Conservation (phyloP, 257 asterid species). For the Solanum pennellii region DNA sequence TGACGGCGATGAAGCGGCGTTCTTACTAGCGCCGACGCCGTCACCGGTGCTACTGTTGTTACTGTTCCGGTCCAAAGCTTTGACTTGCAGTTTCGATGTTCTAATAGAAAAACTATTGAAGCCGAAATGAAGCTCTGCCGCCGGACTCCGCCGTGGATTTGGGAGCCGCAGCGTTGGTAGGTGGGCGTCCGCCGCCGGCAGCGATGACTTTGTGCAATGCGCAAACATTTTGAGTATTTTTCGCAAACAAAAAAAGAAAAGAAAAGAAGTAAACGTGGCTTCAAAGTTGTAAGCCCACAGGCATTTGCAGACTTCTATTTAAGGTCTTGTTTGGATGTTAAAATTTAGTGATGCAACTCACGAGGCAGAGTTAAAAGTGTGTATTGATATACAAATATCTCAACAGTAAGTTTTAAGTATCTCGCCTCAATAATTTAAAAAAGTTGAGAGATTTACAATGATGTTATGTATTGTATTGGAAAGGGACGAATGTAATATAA, state of each 20-base stretch:
- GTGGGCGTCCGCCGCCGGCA: slow-evolving; percentile 1
- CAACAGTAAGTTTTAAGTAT: not conserved
- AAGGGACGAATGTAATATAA: not conserved
- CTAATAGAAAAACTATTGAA: not conserved
- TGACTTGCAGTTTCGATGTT: slow-evolving; percentile 1
- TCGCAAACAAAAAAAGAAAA: not conserved
- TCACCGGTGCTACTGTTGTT: not conserved
- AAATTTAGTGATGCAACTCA: not conserved
- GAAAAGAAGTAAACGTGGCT: not conserved
- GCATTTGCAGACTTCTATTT: not conserved
- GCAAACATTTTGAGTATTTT: not conserved
- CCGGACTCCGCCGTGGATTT: not conserved
- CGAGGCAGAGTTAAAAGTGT: not conserved
- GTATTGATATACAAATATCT: not conserved
- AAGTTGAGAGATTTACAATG: not conserved
- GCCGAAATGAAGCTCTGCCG: not conserved
- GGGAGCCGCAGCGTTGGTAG: not conserved
- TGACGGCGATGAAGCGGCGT: slow-evolving; percentile 2
- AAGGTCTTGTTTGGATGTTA: not conserved
- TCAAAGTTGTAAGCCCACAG: not conserved
- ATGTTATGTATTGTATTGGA: not conserved
- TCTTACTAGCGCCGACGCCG: not conserved
- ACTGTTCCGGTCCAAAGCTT: slow-evolving; percentile 12
- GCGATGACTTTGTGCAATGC: not conserved
- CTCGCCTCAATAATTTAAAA: not conserved